These are phyloP conservation scores for Gilbertella persicaria DNA, from an alignment of 371 early-diverging fungal genomes.

Conservation along the genomic window DNA sequence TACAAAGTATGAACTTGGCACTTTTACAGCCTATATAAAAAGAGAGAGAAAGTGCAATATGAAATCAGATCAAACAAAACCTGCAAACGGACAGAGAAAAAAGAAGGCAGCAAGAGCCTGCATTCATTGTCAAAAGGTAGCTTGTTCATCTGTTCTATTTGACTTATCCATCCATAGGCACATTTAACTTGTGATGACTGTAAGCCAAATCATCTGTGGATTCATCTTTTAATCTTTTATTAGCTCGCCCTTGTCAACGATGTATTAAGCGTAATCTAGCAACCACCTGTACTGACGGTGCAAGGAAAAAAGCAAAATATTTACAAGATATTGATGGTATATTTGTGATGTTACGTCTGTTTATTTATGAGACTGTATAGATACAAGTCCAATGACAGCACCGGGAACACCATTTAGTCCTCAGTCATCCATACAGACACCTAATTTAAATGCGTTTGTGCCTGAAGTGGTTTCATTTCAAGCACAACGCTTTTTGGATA, in stretches of 20 bases:
- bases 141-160: not conserved
- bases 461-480: constrained; percentile 12
- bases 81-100: constrained; percentile 16
- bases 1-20: not conserved
- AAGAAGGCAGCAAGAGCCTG: constrained; percentile 45
- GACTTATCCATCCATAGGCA: constrained; percentile 25
- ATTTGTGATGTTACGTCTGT: not conserved
- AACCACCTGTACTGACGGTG: constrained; percentile 74
- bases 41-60: not conserved
- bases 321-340: constrained; percentile 56
- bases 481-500: constrained; percentile 14
- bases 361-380: not conserved
- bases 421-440: constrained; percentile 15
- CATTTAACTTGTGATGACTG: constrained; percentile 67
- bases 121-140: constrained; percentile 54
- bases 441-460: constrained; percentile 13
- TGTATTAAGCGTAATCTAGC: constrained; percentile 78
- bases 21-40: not conserved
- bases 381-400: not conserved
- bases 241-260: constrained; percentile 79
- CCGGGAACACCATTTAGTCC: constrained; percentile 19
- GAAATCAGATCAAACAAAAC: constrained; percentile 23
- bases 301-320: constrained; percentile 85
- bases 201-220: constrained; percentile 21
- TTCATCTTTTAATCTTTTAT: not conserved